phyloP scores from a whole-genome alignment of 768 basidiomycete species.

The Collybia sp. region DNA sequence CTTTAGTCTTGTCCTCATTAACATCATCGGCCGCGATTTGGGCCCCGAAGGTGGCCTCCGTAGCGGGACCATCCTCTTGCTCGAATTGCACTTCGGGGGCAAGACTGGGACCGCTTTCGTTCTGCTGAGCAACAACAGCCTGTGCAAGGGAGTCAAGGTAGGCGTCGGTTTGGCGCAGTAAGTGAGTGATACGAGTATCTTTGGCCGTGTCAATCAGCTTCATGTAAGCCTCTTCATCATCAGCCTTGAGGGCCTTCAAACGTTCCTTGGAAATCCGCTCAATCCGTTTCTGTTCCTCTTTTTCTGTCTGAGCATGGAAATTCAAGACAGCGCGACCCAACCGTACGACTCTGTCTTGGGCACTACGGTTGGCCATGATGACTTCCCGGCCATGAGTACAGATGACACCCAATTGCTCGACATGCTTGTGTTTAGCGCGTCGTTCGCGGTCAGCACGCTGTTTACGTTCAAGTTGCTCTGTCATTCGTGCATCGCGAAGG shows the following conservation, averaged over 20 bases:
- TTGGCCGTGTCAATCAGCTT: conserved; percentile 98
- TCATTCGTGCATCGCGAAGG: conserved; percentile 83
- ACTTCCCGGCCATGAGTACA: conserved; percentile 79
- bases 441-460: conserved; percentile 91
- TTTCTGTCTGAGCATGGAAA: conserved; percentile 90
- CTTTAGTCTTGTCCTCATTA: conserved; percentile 59
- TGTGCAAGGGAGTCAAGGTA: conserved; percentile 95
- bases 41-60: conserved; percentile 90
- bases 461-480: conserved; percentile 85
- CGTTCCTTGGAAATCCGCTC: conserved; percentile 96
- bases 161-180: conserved; percentile 88
- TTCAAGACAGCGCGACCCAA: conserved; percentile 76
- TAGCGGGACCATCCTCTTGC: conserved; percentile 67
- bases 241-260: conserved; percentile 94
- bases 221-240: conserved; percentile 99
- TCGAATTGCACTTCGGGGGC: conserved; percentile 43
- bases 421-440: conserved; percentile 93
- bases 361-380: conserved; percentile 56
- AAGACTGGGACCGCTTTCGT: conserved; percentile 42
- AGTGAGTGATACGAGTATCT: conserved; percentile 96
- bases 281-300: conserved; percentile 96
- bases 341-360: conserved; percentile 62
- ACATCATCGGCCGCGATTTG: conserved; percentile 61
- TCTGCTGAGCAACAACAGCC: conserved; percentile 91
- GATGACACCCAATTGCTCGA: conserved; percentile 88